Conservation (phyloP, 495 filamentous ascomycete species). For the Podospora fimiseda region DNA sequence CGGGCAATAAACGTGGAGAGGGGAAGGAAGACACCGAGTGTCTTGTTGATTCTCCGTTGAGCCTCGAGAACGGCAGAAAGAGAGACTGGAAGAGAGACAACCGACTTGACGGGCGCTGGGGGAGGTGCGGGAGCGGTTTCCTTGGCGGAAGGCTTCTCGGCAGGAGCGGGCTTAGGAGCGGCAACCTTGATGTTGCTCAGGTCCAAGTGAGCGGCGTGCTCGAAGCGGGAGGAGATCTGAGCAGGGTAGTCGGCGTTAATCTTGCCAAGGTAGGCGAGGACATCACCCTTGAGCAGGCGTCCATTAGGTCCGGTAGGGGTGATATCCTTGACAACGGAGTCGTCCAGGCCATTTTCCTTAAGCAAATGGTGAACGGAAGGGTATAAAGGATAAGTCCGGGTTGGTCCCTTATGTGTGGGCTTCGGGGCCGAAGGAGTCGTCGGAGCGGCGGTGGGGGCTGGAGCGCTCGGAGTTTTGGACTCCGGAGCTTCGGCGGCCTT, state of each 20-base stretch:
- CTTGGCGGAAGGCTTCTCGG: constrained; percentile 34
- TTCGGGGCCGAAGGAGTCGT: constrained; percentile 21
- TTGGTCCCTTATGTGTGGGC: constrained; percentile 44
- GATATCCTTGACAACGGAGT: constrained; percentile 69
- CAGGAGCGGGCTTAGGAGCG: constrained; percentile 40
- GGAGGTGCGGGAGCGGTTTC: constrained; percentile 35
- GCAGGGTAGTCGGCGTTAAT: constrained; percentile 63
- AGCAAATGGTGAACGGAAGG: constrained; percentile 81
- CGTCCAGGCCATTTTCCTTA: constrained; percentile 64
- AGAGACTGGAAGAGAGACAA: constrained; percentile 67
- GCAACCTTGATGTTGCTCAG: constrained; percentile 87
- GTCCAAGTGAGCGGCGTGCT: constrained; percentile 75
- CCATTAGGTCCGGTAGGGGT: constrained; percentile 82
- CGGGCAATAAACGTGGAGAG: constrained; percentile 80
- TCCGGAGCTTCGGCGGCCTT: constrained; percentile 15
- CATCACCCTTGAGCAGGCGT: constrained; percentile 89
- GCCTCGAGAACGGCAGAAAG: constrained; percentile 68
- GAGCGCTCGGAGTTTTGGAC: constrained; percentile 20
- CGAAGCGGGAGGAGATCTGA: constrained; percentile 60
- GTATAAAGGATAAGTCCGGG: constrained; percentile 72
- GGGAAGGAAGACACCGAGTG: constrained; percentile 71
- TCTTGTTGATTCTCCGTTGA: constrained; percentile 70
- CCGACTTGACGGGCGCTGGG: constrained; percentile 40
- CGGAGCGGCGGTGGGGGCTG: constrained; percentile 24
- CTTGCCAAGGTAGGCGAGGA: constrained; percentile 79